A percentile compares a stretch with the other conserved stretches of the same genome.
Evolutionary conservation across 2,329 filamentous ascomycete species (phyloP).

Genomic region (Cytospora paraplurivora): DNA sequence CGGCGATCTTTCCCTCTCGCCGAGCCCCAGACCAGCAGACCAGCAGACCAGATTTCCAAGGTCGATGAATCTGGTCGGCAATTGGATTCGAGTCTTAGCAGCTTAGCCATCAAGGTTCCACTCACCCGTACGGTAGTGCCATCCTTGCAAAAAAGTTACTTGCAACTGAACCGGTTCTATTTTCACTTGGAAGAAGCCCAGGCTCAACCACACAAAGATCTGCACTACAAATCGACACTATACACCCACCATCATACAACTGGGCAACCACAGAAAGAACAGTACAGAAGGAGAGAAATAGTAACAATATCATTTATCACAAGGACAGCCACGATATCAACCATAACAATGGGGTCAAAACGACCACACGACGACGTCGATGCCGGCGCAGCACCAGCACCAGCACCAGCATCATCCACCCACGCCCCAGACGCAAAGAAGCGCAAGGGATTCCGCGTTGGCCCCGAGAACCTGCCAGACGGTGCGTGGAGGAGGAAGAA

Average conservation of each 20-base stretch:
- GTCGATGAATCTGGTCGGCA: neutral
- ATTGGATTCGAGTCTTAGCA: neutral
- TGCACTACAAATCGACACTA: no score
- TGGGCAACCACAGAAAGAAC: neutral
- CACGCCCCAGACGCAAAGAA: constrained; percentile 50
- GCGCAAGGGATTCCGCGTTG: constrained; percentile 78
- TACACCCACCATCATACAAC: neutral
- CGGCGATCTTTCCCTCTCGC: constrained; percentile 10
- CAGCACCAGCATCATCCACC: constrained; percentile 33
- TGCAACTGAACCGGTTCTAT: no score
- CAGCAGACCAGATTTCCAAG: no score
- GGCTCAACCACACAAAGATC: no score
- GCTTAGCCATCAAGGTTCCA: constrained; percentile 26
- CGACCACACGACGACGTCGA: constrained; percentile 50
- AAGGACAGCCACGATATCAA: no score
- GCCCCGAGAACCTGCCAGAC: constrained; percentile 87
- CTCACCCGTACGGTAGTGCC: neutral
- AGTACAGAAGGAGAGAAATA: no score
- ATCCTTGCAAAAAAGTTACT: constrained; percentile 10
- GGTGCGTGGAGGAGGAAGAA: constrained; percentile 80
- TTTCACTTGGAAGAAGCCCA: neutral
- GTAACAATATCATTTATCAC: no score
- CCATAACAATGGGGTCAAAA: constrained; percentile 60
- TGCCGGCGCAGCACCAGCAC: constrained; percentile 42
- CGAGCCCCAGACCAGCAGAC: constrained; percentile 15